These are phyloP conservation scores for Salvia rosmarinus DNA, from an alignment of 257 asterid species.

Conservation along the genomic window DNA sequence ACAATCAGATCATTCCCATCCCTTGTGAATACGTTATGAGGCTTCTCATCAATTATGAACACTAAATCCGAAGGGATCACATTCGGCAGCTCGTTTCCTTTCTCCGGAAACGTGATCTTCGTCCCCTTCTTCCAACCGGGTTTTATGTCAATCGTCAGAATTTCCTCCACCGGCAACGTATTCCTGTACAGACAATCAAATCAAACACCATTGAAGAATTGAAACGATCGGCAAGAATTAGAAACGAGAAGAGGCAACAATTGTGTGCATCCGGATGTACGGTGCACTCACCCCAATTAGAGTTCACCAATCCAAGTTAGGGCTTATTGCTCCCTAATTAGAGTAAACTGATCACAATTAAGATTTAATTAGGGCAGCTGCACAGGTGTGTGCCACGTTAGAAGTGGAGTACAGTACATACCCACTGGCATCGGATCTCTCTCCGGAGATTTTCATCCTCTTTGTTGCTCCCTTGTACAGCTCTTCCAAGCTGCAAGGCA, in stretches of 20 bases:
- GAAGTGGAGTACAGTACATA: slow-evolving; percentile 32
- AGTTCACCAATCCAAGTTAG: no score
- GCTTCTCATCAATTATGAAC: slow-evolving; percentile 84
- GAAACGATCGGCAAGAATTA: not conserved
- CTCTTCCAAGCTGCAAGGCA: slow-evolving; percentile 82
- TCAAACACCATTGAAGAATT: not conserved
- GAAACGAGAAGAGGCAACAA: no score
- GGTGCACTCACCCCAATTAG: no score
- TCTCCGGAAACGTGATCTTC: slow-evolving; percentile 91
- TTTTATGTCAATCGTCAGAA: slow-evolving; percentile 68
- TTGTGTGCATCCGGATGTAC: no score
- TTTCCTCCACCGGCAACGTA: slow-evolving; percentile 71
- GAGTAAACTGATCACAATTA: no score
- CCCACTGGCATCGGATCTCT: slow-evolving; percentile 88
- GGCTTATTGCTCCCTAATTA: no score
- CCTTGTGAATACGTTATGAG: slow-evolving; percentile 66
- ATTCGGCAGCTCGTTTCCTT: slow-evolving; percentile 83
- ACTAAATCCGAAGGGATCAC: slow-evolving; percentile 72
- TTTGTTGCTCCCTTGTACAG: slow-evolving; percentile 86
- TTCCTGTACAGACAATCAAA: slow-evolving; percentile 52
- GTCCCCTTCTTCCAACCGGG: slow-evolving; percentile 98
- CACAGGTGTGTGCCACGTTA: no score
- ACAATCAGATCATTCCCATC: slow-evolving; percentile 75
- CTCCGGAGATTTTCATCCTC: slow-evolving; percentile 90
- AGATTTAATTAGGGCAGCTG: no score